Evolutionary conservation across 805 yeast genomes (phyloP), one percentile per base, ranked within the genome.

Genomic region (Scheffersomyces lignosus): DNA sequence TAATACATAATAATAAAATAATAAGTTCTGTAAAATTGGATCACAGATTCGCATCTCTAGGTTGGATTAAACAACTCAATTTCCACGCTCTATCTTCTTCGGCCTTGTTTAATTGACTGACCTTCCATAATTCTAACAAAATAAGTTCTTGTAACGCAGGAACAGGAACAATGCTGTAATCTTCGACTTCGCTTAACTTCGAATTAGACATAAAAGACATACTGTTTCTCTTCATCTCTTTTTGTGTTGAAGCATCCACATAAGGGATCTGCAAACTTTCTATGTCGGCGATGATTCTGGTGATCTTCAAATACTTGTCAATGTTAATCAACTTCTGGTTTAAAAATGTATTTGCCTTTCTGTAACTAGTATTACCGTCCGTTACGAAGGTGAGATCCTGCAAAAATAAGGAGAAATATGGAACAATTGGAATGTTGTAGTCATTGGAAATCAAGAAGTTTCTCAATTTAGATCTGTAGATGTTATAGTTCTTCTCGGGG

Each of bases 381-480:
- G 80, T 75, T n/a, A 84, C 78, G 62, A 85, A 84, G 0, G 90
- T 84, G 49, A 86, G 67, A 59, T 86, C 95, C 59, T 83, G 93
- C 30, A 86, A 63, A 56, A 83, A 85, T 36, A 86, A 62, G 31
- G 84, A 81, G 39, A 85, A 71, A 54, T 84, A 86, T 13, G 95
- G 95, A 25, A 86, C 90, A 15, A 79, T 74, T 0, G 90, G 88
- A 15, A 80, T 65, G 40, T 65, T 74, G 55, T 62, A 61, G 27
- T 74, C 77, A 32, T 75, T 69, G 14, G 71, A 50, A 13, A 62
- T 66, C 43, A 81, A 60, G 36, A 82, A 73, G 48, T 77, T 77
- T 37, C 73, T 70, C 36, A 86, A 53, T 49, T 82, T 83, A 28
- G 67, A 66, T 50, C 95, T 64, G 66, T 86, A 86, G 6, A 83